Evolutionary conservation across 495 filamentous ascomycete genomes (phyloP), one percentile per base, ranked within the genome.

Genomic region (Penicillium samsonianum): DNA sequence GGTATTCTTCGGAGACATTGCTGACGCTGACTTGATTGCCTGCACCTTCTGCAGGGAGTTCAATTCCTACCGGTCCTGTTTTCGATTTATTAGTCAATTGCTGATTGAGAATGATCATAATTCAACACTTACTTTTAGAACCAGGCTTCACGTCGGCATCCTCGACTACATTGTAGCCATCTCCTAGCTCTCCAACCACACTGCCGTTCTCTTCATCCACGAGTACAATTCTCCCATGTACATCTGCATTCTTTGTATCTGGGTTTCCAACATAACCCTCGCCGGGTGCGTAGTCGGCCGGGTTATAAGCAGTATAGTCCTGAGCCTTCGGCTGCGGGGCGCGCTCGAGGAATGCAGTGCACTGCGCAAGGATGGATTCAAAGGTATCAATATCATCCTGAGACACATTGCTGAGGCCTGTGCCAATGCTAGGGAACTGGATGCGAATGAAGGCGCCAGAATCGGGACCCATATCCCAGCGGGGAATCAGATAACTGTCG

Each of bases 381-480:
- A 97, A 97, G 0, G 92, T 97, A 70, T 97, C 92, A 25, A 96
- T 80, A 70, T 97, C 92, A 65, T 97, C 92, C 73, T 97, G 92
- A 3, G 87, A 84, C 25, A 87, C 85, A 52, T 83, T 84, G 33
- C 81, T 78, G 0, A 79, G 72, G 1, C 80, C 81, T 48, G 77
- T 80, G 11, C 90, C 90, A 10, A 90, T 78, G 5, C 80, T 67
- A 2, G 92, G 92, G 59, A 97, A 96, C 68, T 95, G 88, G 61
- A 97, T 90, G 30, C 90, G 81, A 28, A 92, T 96, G 65, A 97
- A 97, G 9, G 91, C 90, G 56, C 90, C 91, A 59, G 84, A 87
- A 23, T 93, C 90, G 4, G 87, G 89, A 16, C 90, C 91, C 20
- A 96, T 74, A 63, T 96, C 92, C 92, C 91, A 96, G 58, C 92